Conservation (phyloP, 495 filamentous ascomycete genomes). For the Lasiosphaeria miniovina region DNA sequence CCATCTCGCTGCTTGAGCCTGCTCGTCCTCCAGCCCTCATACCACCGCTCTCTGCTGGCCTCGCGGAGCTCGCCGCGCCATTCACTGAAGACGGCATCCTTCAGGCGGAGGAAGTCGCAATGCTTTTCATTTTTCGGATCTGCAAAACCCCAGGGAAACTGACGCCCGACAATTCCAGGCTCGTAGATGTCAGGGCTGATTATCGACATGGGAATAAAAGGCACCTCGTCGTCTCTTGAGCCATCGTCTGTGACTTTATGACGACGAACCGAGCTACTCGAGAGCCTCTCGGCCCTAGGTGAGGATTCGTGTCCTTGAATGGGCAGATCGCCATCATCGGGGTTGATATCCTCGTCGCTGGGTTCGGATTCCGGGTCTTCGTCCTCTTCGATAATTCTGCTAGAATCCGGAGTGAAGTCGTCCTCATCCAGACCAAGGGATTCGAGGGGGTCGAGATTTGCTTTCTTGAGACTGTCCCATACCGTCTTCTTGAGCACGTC, state of each 20-base stretch:
- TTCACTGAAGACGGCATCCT: constrained; percentile 87
- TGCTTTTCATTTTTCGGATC: constrained; percentile 87
- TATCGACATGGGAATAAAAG: constrained; percentile 84
- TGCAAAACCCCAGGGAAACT: constrained; percentile 95
- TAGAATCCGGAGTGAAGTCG: constrained; percentile 49
- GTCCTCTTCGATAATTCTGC: constrained; percentile 59
- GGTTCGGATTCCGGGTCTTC: constrained; percentile 39
- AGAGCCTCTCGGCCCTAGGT: constrained; percentile 44
- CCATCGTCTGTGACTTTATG: constrained; percentile 37
- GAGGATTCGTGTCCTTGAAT: constrained; percentile 33
- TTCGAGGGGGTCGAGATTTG: constrained; percentile 86
- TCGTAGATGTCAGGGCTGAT: constrained; percentile 91
- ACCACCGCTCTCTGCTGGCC: constrained; percentile 89
- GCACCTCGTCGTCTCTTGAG: constrained; percentile 40
- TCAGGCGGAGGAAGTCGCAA: constrained; percentile 89
- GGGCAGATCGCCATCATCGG: constrained; percentile 28
- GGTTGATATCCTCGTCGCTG: constrained; percentile 19
- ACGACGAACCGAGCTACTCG: constrained; percentile 46
- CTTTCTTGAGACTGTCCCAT: constrained; percentile 78
- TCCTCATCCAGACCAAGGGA: constrained; percentile 76
- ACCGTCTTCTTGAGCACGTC: constrained; percentile 85
- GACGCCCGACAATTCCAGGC: constrained; percentile 69
- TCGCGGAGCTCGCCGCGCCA: constrained; percentile 91
- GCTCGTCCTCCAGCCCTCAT: constrained; percentile 89
- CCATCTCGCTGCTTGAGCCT: constrained; percentile 48